Conservation (phyloP, 2,329 filamentous ascomycete genomes). For the Ophiocordyceps camponoti-floridani region DNA sequence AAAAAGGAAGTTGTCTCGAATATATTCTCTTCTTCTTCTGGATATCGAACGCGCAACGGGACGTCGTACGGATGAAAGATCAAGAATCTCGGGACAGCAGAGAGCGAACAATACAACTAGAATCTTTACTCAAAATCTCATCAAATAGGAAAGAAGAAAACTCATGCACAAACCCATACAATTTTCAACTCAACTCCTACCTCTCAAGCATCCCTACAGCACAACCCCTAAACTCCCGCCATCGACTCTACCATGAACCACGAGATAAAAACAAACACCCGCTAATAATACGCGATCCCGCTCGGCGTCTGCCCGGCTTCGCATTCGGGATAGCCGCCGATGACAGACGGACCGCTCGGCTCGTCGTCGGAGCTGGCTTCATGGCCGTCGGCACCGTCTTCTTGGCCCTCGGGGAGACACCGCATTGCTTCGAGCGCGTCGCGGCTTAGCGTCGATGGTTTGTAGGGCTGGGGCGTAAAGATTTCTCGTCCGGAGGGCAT, state of each 20-base stretch:
- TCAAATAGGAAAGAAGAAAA: no score
- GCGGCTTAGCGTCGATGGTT: slow-evolving; percentile 44
- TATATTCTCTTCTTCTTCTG: no score
- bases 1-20: no score
- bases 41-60: no score
- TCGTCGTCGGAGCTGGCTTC: slow-evolving; percentile 22
- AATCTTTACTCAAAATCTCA: no score
- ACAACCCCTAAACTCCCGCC: no score
- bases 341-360: slow-evolving; percentile 14
- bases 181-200: no score
- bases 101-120: no score
- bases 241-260: no score
- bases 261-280: no score
- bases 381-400: slow-evolving; percentile 14
- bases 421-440: slow-evolving; percentile 46
- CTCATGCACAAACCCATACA: no score
- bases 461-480: slow-evolving; percentile 51
- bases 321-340: slow-evolving; percentile 30
- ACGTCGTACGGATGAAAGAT: background rate
- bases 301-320: slow-evolving; percentile 10
- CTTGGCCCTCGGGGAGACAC: slow-evolving; percentile 14
- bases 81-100: background rate
- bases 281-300: slow-evolving; percentile 20
- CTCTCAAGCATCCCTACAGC: no score
- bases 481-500: slow-evolving; percentile 86